A percentile compares a stretch with the other conserved stretches of the same genome.
These are phyloP conservation scores for Pezicula radicicola DNA, from an alignment of 2,329 filamentous ascomycete genomes.

Conservation along the genomic window DNA sequence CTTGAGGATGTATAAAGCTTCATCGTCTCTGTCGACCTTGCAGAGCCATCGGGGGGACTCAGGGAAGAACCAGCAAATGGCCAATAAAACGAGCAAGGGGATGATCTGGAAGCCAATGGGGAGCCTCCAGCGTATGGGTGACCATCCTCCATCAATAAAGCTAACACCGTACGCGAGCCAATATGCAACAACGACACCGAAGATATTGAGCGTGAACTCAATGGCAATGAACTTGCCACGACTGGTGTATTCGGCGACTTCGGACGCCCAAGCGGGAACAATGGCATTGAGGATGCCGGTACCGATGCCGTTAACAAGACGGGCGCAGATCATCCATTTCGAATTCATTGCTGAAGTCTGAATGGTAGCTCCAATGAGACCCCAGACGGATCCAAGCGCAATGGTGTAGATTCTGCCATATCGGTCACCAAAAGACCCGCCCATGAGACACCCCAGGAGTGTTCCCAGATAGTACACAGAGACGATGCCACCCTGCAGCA, in stretches of 20 bases:
- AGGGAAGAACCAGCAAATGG: conserved; percentile 38
- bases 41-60: conserved; percentile 35
- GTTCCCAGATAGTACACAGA: conserved; percentile 28
- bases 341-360: conserved; percentile 16
- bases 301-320: conserved; percentile 28
- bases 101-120: conserved; percentile 31
- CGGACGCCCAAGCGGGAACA: conserved; percentile 25
- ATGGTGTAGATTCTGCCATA: conserved; percentile 51
- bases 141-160: conserved; percentile 26
- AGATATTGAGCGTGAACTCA: conserved; percentile 27
- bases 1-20: conserved; percentile 11
- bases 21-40: conserved; percentile 8
- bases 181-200: conserved; percentile 27
- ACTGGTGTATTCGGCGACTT: conserved; percentile 23
- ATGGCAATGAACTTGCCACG: conserved; percentile 26
- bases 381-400: conserved; percentile 37
- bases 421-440: conserved; percentile 47
- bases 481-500: conserved; percentile 27
- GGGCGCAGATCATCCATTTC: conserved; percentile 28
- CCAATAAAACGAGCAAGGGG: conserved; percentile 37
- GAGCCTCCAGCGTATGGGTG: conserved; percentile 25
- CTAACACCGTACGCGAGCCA: conserved; percentile 34
- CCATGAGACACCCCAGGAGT: conserved; percentile 26
- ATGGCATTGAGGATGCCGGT: conserved; percentile 30
- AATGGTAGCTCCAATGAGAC: conserved; percentile 25